Evolutionary conservation across 2,329 filamentous ascomycete genomes (phyloP), one percentile per base, ranked within the genome.

Genomic region (Colletotrichum incanum): DNA sequence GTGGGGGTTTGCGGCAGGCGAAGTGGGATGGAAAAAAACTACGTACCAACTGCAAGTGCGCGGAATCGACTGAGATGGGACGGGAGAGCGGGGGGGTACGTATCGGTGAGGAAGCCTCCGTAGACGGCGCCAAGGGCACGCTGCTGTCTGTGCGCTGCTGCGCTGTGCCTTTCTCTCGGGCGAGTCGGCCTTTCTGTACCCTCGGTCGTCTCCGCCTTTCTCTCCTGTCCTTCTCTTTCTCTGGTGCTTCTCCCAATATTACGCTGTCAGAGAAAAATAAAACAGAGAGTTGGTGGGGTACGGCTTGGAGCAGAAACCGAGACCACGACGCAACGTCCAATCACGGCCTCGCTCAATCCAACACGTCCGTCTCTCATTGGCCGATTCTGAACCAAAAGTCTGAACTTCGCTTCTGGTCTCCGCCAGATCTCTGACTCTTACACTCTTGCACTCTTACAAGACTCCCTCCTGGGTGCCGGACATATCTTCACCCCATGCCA

Each of bases 1-100:
- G 59, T 72, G 69, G 69, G 69, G 69, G 69, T 72, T 69, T 72
- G 52, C 65, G 54, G 65, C 37, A 39, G 47, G 28, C 58, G 34
- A 67, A 61, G 69, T 72, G 69, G 65, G 65, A 69, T 60, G 69
- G 45, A 49, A 49, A 45, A 14, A 39, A 18, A 39, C 12, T 69
- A 69, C 69, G 69, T 72, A 69, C 60, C 59, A 23, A 11, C 65
- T 64, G 56, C 65, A 69, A 64, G 37, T 62, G 55, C 50, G 49
- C 64, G 47, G 50, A 50, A 64, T 23, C n/a, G 52, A 68, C 50
- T 47, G 69, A 69, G 69, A 72, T 64, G 69, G 69, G 69, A 69
- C 56, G 69, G 58, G n/a, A 58, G 26, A 47, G 47, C 23, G 56
- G 37, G 50, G 50, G 41, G 65, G 39, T 54, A 68, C 65, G 65